These are phyloP conservation scores for Alternaria incomplexa DNA, from an alignment of 2,329 filamentous ascomycete genomes.

Conservation along the genomic window DNA sequence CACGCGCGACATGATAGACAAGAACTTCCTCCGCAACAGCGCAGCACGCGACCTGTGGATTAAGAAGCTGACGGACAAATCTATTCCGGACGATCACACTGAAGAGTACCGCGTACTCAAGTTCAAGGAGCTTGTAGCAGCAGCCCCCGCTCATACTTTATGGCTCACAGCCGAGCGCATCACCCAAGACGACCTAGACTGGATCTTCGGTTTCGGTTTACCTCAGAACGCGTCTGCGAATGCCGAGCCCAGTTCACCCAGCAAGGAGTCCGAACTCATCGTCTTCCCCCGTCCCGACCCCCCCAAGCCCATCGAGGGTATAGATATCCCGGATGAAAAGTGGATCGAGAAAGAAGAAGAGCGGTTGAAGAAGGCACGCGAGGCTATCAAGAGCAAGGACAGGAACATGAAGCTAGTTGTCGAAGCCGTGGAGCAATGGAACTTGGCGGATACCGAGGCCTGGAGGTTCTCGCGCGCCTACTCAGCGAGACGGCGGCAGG, in stretches of 20 bases:
- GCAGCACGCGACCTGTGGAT: slow-evolving; percentile 83
- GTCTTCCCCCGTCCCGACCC: slow-evolving; percentile 51
- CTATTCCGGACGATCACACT: slow-evolving; percentile 68
- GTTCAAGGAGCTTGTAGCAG: slow-evolving; percentile 83
- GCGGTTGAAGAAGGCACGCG: slow-evolving; percentile 61
- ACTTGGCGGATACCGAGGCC: slow-evolving; percentile 74
- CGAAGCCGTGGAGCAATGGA: slow-evolving; percentile 57
- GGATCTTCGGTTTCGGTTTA: slow-evolving; percentile 86
- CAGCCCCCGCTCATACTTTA: slow-evolving; percentile 67
- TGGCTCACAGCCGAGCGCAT: slow-evolving; percentile 78
- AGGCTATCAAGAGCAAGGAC: slow-evolving; percentile 46
- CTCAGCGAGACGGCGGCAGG: slow-evolving; percentile 66
- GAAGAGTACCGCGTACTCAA: slow-evolving; percentile 70
- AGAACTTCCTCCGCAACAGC: slow-evolving; percentile 58
- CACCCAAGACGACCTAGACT: slow-evolving; percentile 76
- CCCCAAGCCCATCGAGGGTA: slow-evolving; percentile 58
- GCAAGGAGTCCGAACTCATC: slow-evolving; percentile 62
- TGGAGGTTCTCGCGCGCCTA: slow-evolving; percentile 78
- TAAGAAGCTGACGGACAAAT: slow-evolving; percentile 69
- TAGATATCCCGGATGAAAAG: slow-evolving; percentile 57
- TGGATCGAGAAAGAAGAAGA: slow-evolving; percentile 62
- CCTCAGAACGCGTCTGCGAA: slow-evolving; percentile 63
- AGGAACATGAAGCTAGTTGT: slow-evolving; percentile 36
- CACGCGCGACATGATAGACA: slow-evolving; percentile 54
- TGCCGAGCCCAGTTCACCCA: slow-evolving; percentile 63